phyloP scores from a whole-genome alignment of 1,139 yeast species.

The Groenewaldozyma auringiensis region DNA sequence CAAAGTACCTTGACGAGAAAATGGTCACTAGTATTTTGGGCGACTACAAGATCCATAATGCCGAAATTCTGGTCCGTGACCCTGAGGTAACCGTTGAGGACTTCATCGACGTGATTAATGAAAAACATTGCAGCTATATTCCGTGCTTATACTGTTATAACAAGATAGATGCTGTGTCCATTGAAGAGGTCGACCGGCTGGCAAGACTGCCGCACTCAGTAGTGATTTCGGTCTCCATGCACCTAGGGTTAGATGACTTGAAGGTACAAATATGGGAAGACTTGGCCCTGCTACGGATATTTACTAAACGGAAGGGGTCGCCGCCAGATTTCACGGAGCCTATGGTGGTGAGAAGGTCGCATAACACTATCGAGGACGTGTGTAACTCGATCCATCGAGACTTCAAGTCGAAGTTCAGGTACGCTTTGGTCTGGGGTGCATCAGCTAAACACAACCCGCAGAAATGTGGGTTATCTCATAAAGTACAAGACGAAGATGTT shows the following conservation, averaged over 20 bases:
- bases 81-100: slow-evolving; percentile 89
- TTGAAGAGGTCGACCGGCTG: slow-evolving; percentile 87
- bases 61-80: slow-evolving; percentile 85
- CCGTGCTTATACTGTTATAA: slow-evolving; percentile 91
- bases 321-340: slow-evolving; percentile 81
- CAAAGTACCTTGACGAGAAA: slow-evolving; percentile 73
- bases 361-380: slow-evolving; percentile 73
- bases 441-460: slow-evolving; percentile 95
- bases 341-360: slow-evolving; percentile 70
- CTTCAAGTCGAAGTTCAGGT: slow-evolving; percentile 83
- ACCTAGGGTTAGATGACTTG: slow-evolving; percentile 77
- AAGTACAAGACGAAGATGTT: slow-evolving; percentile 88
- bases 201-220: slow-evolving; percentile 90
- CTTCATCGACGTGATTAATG: slow-evolving; percentile 85
- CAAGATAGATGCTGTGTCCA: slow-evolving; percentile 89
- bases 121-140: slow-evolving; percentile 76
- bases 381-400: slow-evolving; percentile 93
- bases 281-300: slow-evolving; percentile 67
- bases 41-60: slow-evolving; percentile 87
- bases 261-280: slow-evolving; percentile 92
- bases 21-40: slow-evolving; percentile 67
- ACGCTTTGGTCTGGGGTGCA: slow-evolving; percentile 95
- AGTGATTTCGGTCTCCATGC: slow-evolving; percentile 87
- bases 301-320: slow-evolving; percentile 80
- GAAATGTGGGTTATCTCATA: slow-evolving; percentile 82